These are phyloP conservation scores for Pistacia integerrima DNA, from an alignment of 345 rosid genomes.

Conservation along the genomic window DNA sequence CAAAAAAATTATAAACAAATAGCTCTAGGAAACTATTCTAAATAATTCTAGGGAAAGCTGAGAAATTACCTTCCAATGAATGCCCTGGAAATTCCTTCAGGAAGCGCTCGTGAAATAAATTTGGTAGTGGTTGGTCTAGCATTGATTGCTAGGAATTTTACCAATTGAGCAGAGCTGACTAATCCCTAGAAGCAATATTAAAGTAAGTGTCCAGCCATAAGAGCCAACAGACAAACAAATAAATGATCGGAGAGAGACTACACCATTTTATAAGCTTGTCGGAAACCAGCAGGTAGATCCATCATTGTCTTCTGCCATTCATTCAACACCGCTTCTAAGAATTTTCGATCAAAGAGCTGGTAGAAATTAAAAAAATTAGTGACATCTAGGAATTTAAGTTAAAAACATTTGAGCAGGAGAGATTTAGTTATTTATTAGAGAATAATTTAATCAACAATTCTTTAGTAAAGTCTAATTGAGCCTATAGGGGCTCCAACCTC, in stretches of 20 bases:
- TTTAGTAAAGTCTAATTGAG: not conserved
- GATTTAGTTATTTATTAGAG: too few relatives aligned
- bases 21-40: not conserved
- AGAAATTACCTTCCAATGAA: slow-evolving; percentile 89
- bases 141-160: slow-evolving; percentile 72
- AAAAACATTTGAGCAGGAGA: too few relatives aligned
- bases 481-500: slow-evolving; percentile 53
- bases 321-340: slow-evolving; percentile 86
- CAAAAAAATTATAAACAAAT: not conserved
- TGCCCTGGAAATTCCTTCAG: slow-evolving; percentile 85
- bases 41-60: not conserved
- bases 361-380: slow-evolving; percentile 18
- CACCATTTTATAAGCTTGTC: slow-evolving; percentile 99
- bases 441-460: slow-evolving; percentile 3
- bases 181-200: slow-evolving; percentile 67
- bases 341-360: slow-evolving; percentile 91
- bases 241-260: slow-evolving; percentile 11
- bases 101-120: slow-evolving; percentile 81
- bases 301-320: slow-evolving; percentile 97
- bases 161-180: slow-evolving; percentile 98
- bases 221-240: not conserved
- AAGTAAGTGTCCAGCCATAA: slow-evolving; percentile 25
- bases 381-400: not conserved
- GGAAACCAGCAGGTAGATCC: slow-evolving; percentile 96
- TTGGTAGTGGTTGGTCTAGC: slow-evolving; percentile 93